phyloP scores from a whole-genome alignment of 805 yeast genomes.

The Lachancea dasiensis region DNA sequence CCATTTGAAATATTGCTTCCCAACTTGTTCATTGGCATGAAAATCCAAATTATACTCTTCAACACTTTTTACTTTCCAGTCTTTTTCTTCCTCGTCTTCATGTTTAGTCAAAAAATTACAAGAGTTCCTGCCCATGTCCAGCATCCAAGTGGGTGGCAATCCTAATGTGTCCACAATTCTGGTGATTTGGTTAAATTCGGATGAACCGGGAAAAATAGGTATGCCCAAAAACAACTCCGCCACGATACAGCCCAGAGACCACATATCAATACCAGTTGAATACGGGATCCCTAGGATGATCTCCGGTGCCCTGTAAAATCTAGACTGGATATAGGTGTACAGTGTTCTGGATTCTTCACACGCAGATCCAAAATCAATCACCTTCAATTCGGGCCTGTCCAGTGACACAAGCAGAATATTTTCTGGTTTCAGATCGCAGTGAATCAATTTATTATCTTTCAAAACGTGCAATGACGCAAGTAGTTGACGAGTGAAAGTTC shows the following conservation, averaged over 20 bases:
- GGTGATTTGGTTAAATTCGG: slow-evolving; percentile 84
- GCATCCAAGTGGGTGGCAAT: slow-evolving; percentile 91
- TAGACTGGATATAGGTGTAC: slow-evolving; percentile 85
- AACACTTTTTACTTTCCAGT: slow-evolving; percentile 39
- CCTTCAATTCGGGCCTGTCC: slow-evolving; percentile 71
- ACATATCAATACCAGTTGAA: slow-evolving; percentile 89
- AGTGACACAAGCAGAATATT: slow-evolving; percentile 76
- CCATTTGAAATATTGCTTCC: slow-evolving; percentile 74
- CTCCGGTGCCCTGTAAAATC: slow-evolving; percentile 94
- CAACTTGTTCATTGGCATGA: slow-evolving; percentile 56
- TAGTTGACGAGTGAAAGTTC: slow-evolving; percentile 72
- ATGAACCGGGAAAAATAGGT: slow-evolving; percentile 91
- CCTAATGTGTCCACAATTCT: slow-evolving; percentile 82
- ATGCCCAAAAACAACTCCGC: slow-evolving; percentile 87
- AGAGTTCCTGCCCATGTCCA: slow-evolving; percentile 88
- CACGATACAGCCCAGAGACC: slow-evolving; percentile 93
- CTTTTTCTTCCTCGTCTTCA: slow-evolving; percentile 12
- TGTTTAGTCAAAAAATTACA: slow-evolving; percentile 44
- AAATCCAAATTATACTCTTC: slow-evolving; percentile 43
- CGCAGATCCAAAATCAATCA: slow-evolving; percentile 94
- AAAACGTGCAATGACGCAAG: slow-evolving; percentile 74
- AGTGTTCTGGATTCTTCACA: slow-evolving; percentile 87
- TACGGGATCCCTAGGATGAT: slow-evolving; percentile 88
- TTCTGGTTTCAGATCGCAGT: slow-evolving; percentile 96
- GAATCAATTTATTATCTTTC: slow-evolving; percentile 79